Conservation (phyloP, 768 basidiomycete genomes). For the Leccinum variicolor region DNA sequence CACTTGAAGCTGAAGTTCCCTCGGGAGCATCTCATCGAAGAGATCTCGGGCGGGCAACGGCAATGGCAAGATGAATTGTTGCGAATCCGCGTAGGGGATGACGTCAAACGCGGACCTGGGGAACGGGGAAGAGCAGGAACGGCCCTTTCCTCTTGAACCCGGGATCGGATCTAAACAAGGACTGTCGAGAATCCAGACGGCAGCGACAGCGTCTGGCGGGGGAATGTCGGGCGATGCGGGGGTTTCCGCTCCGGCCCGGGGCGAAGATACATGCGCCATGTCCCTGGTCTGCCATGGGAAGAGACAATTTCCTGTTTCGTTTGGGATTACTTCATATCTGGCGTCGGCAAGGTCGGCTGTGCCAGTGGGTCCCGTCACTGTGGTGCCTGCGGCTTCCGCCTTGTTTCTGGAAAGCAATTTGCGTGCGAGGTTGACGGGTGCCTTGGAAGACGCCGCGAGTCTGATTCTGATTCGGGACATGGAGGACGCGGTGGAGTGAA, state of each 20-base stretch:
- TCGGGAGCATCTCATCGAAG: constrained; percentile 70
- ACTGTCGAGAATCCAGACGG: constrained; percentile 16
- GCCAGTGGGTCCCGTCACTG: background rate
- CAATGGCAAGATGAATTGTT: constrained; percentile 52
- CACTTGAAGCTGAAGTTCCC: constrained; percentile 64
- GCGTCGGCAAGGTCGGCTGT: constrained; percentile 8
- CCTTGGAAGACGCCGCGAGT: constrained; percentile 38
- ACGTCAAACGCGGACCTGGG: no score
- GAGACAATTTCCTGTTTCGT: constrained; percentile 35
- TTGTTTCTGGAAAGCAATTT: constrained; percentile 50
- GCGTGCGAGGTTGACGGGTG: constrained; percentile 52
- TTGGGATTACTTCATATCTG: constrained; percentile 16
- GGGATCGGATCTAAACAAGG: constrained; percentile 17
- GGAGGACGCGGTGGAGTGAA: constrained; percentile 43
- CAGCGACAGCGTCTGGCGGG: constrained; percentile 1
- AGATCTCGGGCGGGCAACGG: constrained; percentile 43
- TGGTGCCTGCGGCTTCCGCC: constrained; percentile 14
- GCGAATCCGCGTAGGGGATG: no score
- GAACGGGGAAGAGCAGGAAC: constrained; percentile 66
- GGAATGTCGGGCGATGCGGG: constrained; percentile 4
- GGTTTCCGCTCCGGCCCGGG: constrained; percentile 12
- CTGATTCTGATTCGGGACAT: constrained; percentile 48
- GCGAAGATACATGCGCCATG: constrained; percentile 11
- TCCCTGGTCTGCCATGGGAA: constrained; percentile 43
- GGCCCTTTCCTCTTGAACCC: constrained; percentile 45